These are phyloP conservation scores for Yamadazyma diospyri DNA, from an alignment of 1,139 yeast species.

Conservation along the genomic window DNA sequence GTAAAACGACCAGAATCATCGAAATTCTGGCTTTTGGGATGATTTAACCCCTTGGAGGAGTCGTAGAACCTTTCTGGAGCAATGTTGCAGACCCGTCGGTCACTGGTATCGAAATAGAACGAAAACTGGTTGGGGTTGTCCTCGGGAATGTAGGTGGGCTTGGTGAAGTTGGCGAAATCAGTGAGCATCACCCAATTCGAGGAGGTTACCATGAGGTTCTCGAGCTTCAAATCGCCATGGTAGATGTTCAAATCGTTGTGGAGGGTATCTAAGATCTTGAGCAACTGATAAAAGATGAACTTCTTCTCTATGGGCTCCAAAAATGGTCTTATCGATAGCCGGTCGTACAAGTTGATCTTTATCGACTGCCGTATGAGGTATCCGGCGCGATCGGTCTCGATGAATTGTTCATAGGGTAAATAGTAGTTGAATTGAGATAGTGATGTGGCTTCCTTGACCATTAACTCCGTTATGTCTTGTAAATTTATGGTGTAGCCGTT, in stretches of 20 bases:
- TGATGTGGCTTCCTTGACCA: constrained; percentile 33
- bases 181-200: constrained; percentile 85
- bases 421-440: constrained; percentile 57
- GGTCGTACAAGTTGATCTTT: constrained; percentile 75
- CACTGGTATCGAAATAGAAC: constrained; percentile 88
- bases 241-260: constrained; percentile 53
- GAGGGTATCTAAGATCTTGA: constrained; percentile 57
- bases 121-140: constrained; percentile 94
- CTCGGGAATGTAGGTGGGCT: constrained; percentile 85
- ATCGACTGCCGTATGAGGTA: constrained; percentile 81
- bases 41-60: constrained; percentile 16
- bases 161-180: constrained; percentile 74
- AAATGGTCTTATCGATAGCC: constrained; percentile 86
- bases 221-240: constrained; percentile 93
- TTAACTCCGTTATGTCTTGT: constrained; percentile 29
- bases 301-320: constrained; percentile 75
- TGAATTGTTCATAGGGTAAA: constrained; percentile 65
- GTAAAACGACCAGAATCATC: constrained; percentile 27
- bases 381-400: constrained; percentile 91
- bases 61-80: constrained; percentile 88
- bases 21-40: constrained; percentile 17
- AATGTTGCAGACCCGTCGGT: constrained; percentile 79
- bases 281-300: constrained; percentile 80
- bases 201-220: constrained; percentile 80
- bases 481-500: constrained; percentile 24